Evolutionary conservation across 257 asterid genomes (phyloP).

Genomic region (Nicotiana sylvestris): DNA sequence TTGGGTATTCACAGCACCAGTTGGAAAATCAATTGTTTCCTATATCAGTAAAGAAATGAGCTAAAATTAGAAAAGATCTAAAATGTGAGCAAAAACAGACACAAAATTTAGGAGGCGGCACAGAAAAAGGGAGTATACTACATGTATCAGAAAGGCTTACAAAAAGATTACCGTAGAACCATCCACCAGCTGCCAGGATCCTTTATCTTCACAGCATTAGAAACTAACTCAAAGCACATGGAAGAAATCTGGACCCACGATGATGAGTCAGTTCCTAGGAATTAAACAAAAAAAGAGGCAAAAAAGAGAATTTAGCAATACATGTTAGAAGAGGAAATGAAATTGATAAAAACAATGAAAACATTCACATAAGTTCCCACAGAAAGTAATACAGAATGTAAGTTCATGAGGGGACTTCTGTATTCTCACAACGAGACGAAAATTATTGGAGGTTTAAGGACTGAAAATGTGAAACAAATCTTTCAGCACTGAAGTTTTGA

Average conservation of each 20-base stretch:
- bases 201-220: not conserved
- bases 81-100: not conserved
- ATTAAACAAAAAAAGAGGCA: not conserved
- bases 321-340: not conserved
- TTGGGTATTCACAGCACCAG: not conserved
- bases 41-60: not conserved
- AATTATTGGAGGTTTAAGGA: not conserved
- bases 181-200: conserved; percentile 11
- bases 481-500: not conserved
- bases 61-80: not conserved
- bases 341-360: not conserved
- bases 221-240: conserved; percentile 2
- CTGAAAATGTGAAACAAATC: not conserved
- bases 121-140: not conserved
- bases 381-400: not conserved
- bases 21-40: not conserved
- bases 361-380: not conserved
- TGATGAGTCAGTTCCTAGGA: not conserved
- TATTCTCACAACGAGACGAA: not conserved
- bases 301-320: not conserved
- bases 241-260: not conserved
- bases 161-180: conserved; percentile 1
- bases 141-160: not conserved
- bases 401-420: not conserved
- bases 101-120: not conserved